A percentile compares a stretch with the other conserved stretches of the same genome.
Evolutionary conservation across 768 basidiomycete species (phyloP).

Genomic region (Trametes cingulata): DNA sequence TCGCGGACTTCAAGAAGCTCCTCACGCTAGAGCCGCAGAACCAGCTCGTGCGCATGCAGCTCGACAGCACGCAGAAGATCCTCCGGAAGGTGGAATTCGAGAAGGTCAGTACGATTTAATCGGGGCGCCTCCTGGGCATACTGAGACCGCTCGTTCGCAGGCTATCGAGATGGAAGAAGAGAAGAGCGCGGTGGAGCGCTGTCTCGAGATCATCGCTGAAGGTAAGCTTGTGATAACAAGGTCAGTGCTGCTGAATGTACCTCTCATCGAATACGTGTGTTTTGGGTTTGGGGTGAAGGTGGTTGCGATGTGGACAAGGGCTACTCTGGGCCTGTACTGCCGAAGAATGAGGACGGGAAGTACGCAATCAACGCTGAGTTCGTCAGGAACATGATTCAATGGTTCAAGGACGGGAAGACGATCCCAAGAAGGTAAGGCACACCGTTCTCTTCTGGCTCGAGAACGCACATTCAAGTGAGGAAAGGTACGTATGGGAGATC

Average conservation of each 20-base stretch:
- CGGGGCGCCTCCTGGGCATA: background rate
- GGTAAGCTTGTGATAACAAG: conserved; percentile 43
- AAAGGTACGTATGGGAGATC: conserved; percentile 93
- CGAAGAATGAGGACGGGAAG: conserved; percentile 58
- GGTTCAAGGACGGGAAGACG: conserved; percentile 95
- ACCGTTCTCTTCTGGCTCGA: background rate
- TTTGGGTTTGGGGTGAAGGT: conserved; percentile 41
- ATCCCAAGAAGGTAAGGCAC: conserved; percentile 71
- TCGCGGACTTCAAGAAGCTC: conserved; percentile 86
- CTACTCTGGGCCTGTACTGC: conserved; percentile 77
- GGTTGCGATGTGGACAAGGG: conserved; percentile 74
- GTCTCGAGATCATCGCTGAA: conserved; percentile 76
- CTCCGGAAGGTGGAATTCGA: conserved; percentile 90
- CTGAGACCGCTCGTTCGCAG: conserved; percentile 38
- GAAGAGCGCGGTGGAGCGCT: conserved; percentile 72
- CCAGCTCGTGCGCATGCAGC: conserved; percentile 72
- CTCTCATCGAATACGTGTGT: background rate
- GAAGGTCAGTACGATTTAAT: conserved; percentile 53
- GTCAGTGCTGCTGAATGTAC: background rate
- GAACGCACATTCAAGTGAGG: background rate
- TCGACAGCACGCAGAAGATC: conserved; percentile 89
- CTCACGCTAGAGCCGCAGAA: conserved; percentile 85
- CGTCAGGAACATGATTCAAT: conserved; percentile 81
- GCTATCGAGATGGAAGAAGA: conserved; percentile 94
- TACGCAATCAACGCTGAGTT: conserved; percentile 78